Percentiles rank a stretch among this genome's conserved stretches.
These are phyloP conservation scores for Candida sithepensis DNA, from an alignment of 805 yeast species.

Conservation along the genomic window DNA sequence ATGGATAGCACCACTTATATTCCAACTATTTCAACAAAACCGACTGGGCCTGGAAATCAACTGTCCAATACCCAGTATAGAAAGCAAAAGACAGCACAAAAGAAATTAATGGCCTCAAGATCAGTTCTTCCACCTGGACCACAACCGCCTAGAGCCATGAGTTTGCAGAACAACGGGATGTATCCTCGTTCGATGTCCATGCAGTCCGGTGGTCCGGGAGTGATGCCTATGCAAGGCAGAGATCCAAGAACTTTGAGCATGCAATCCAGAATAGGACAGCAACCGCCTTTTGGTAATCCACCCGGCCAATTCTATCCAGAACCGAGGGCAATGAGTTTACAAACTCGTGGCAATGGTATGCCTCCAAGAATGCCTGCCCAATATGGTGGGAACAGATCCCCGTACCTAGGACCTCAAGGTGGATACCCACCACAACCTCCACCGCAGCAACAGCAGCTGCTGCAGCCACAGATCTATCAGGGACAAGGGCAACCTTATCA, in stretches of 20 bases:
- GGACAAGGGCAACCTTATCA: background rate
- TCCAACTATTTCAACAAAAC: constrained; percentile 53
- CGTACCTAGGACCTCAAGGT: background rate
- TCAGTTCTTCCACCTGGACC: constrained; percentile 28
- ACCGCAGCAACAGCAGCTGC: background rate
- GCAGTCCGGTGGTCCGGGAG: constrained; percentile 17
- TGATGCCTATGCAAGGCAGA: constrained; percentile 1
- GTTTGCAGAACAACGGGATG: constrained; percentile 18
- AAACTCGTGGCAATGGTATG: background rate
- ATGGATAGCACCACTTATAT: constrained; percentile 69
- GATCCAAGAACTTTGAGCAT: constrained; percentile 2
- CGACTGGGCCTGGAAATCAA: constrained; percentile 27
- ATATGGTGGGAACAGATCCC: background rate
- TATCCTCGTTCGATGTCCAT: constrained; percentile 47
- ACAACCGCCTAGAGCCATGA: constrained; percentile 34
- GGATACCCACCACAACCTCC: background rate
- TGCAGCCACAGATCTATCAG: background rate
- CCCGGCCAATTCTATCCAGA: constrained; percentile 3
- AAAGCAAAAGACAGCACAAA: constrained; percentile 64
- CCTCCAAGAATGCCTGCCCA: background rate
- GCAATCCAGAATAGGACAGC: constrained; percentile 4
- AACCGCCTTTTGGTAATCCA: background rate
- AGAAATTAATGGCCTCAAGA: constrained; percentile 45
- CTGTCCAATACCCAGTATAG: constrained; percentile 60
- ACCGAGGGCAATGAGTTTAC: background rate